A percentile compares a stretch with the other conserved stretches of the same genome.
Conservation (phyloP, 2,329 filamentous ascomycete genomes). For the Colletotrichum endophyticum region DNA sequence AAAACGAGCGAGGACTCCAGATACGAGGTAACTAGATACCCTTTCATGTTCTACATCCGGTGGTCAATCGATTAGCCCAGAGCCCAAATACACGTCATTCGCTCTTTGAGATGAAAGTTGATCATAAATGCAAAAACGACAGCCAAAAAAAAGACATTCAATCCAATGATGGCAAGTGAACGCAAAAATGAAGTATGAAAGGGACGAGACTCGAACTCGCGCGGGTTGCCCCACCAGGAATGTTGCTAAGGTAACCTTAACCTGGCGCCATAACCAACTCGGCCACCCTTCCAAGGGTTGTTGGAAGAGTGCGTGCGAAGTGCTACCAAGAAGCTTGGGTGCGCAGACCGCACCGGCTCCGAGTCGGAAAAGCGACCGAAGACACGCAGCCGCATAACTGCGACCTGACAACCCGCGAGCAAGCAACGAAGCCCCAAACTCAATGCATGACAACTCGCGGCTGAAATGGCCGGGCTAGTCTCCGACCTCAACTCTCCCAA, state of each 20-base stretch:
- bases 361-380: neutral
- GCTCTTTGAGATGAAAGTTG: too few relatives aligned
- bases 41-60: too few relatives aligned
- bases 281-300: neutral
- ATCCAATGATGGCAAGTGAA: too few relatives aligned
- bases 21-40: too few relatives aligned
- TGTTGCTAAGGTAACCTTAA: neutral
- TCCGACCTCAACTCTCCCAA: neutral
- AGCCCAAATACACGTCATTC: too few relatives aligned
- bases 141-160: too few relatives aligned
- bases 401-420: neutral
- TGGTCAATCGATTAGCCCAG: too few relatives aligned
- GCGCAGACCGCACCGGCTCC: neutral
- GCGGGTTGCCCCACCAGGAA: neutral
- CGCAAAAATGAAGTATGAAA: neutral
- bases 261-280: neutral
- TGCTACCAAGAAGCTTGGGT: fast-evolving
- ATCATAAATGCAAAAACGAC: too few relatives aligned
- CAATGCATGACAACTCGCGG: neutral
- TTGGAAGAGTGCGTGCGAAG: fast-evolving
- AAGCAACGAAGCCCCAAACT: neutral
- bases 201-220: neutral
- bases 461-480: neutral
- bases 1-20: neutral
- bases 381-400: neutral